phyloP scores from a whole-genome alignment of 2,329 filamentous ascomycete genomes.

The Diaporthe sp. region DNA sequence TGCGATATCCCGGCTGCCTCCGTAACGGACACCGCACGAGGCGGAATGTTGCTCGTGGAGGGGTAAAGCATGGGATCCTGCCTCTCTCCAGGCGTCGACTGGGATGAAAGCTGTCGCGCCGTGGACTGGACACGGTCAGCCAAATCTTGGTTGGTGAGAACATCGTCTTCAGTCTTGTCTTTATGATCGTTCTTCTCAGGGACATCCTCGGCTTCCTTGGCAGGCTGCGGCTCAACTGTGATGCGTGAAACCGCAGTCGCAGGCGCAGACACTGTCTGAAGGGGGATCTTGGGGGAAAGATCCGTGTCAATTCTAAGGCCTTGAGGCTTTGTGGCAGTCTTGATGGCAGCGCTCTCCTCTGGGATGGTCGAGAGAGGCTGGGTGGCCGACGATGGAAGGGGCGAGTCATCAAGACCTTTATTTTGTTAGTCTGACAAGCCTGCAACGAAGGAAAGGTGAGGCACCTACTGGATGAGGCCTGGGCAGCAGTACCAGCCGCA shows the following conservation, averaged over 20 bases:
- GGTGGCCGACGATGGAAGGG: neutral
- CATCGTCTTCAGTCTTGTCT: slow-evolving; percentile 20
- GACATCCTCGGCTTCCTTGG: slow-evolving; percentile 7
- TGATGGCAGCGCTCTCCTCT: slow-evolving; percentile 20
- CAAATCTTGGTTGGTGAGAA: slow-evolving; percentile 5
- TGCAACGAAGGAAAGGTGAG: neutral
- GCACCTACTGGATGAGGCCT: neutral
- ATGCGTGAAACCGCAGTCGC: slow-evolving; percentile 21
- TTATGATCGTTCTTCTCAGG: slow-evolving; percentile 16
- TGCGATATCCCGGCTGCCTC: neutral
- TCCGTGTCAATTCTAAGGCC: neutral
- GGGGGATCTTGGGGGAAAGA: neutral
- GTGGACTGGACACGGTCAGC: slow-evolving; percentile 17
- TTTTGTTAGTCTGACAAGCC: neutral
- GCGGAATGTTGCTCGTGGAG: neutral
- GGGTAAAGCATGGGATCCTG: slow-evolving; percentile 7
- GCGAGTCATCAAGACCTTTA: neutral
- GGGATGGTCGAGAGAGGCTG: slow-evolving; percentile 29
- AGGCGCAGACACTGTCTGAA: slow-evolving; percentile 25
- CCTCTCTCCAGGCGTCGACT: slow-evolving; percentile 25
- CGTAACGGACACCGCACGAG: slow-evolving; percentile 12
- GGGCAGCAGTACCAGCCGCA: neutral
- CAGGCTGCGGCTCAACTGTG: neutral
- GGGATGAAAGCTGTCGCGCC: slow-evolving; percentile 15
- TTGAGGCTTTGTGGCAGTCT: neutral